Base-by-base conservation (phyloP, 306 rosid species). In the Purshia tridentata region DNA sequence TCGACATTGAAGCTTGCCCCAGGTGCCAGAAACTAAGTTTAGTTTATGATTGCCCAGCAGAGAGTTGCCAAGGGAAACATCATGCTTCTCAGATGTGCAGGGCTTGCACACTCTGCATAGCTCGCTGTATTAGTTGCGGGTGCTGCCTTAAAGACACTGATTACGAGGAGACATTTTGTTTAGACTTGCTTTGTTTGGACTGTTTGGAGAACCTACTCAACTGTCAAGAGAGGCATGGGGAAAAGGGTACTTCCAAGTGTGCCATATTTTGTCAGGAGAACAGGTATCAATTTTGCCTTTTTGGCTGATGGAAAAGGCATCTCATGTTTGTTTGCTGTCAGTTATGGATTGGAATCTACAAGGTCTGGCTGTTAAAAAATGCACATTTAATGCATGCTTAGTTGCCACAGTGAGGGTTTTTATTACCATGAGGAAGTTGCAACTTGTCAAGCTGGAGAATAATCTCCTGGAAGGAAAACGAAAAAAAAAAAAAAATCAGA, bases 41-140 rank as follows among this genome's bases (percentile, higher is more conserved):
- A 12, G 88, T 88, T 67, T 88, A 81, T 67, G 92, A 88, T 82
- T 88, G 90, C 70, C 92, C 92, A 12, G 84, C 80, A 29, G 81
- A 73, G 81, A 80, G 76, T 77, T 85, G 92, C 69, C 84, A 57
- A 59, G 83, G 64, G 72, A 77, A 86, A 75, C 78, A 77, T 20
- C 80, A 72, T 58, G 69, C 79, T 7, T 65, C 79, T 56, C 85
- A 78, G 76, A 29, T 61, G 50, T 88, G 92, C 79, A 80, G 90
- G 84, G 92, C 80, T 51, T 88, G 92, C 84, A 75, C 29, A 9
- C 48, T 73, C 3, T 88, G 92, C 81, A 78, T 78, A 56, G 70
- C 78, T 23, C 85, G 90, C 47, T 88, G 92, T 29, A 29, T 61
- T 37, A 59, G 69, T 42, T 88, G 92, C 50, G 92, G 92, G 13